Percentiles rank a stretch among this genome's conserved stretches.
Evolutionary conservation across 169 alveolate genomes (phyloP).

Genomic region (Plasmodium gallinaceum): DNA sequence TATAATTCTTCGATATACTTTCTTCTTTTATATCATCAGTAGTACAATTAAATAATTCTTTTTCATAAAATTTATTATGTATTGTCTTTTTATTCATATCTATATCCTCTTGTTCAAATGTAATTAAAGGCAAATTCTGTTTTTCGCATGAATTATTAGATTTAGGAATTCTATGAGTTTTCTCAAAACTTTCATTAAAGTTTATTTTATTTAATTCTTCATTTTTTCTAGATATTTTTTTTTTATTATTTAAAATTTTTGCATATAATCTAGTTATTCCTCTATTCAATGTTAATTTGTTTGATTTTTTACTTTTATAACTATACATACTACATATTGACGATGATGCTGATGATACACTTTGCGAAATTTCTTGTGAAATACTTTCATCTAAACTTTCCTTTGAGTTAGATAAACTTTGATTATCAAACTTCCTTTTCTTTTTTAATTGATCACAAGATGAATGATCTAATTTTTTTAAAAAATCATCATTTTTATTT

Average conservation of each 20-base stretch:
- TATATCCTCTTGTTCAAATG: not conserved
- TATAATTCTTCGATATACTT: not conserved
- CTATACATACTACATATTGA: slow-evolving; percentile 43
- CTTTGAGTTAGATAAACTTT: not conserved
- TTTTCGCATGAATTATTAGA: too few relatives aligned
- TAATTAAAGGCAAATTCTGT: too few relatives aligned
- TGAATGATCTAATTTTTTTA: not conserved
- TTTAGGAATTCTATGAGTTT: too few relatives aligned
- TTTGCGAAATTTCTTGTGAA: not conserved
- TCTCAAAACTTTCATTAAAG: not conserved
- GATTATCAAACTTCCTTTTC: slow-evolving; percentile 14
- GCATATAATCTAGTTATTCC: slow-evolving; percentile 41
- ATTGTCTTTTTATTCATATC: not conserved
- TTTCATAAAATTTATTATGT: not conserved
- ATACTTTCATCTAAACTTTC: slow-evolving; percentile 1
- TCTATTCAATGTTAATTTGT: slow-evolving; percentile 9
- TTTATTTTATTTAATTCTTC: not conserved
- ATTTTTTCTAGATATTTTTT: slow-evolving; percentile 3
- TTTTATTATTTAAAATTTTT: slow-evolving; percentile 8
- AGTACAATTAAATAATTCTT: not conserved
- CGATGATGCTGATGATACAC: slow-evolving; percentile 8
- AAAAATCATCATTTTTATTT: not conserved
- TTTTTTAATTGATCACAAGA: not conserved
- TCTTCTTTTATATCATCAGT: not conserved
- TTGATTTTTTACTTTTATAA: slow-evolving; percentile 3